Base-by-base conservation (phyloP, 768 basidiomycete species). In the Omphalotus guepiniiformis region DNA sequence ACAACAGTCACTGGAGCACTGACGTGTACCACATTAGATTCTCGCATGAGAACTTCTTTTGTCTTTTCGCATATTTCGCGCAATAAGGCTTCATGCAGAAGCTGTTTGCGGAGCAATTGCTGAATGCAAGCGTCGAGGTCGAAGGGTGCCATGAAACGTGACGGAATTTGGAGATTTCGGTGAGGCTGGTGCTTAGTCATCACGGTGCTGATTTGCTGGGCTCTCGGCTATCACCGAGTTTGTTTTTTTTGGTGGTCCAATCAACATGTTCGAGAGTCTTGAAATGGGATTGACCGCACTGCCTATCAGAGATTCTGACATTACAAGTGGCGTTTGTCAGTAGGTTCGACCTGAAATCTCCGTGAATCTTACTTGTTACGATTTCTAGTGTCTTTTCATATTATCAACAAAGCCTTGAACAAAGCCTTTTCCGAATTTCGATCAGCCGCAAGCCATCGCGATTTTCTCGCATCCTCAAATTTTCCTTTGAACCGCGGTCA, bases 61-160 rank as follows among this genome's bases (percentile, higher is more conserved):
- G 95, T 96, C 71, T 98, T 98, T 62, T 96, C 95, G 75, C 96
- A 98, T 79, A 99, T 97, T 75, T 99, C 95, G 42, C 93, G 85
- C 36, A 99, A 67, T 22, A 98, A 76, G 2, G 92, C 88, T 69
- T 98, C 95, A 58, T 94, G 94, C 4, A 99, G 74, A 12, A 99
- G 82, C 55, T 96, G 93, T 71, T 96, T 96, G 43, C 84, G 78
- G 27, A 92, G 79, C 47, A 95, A 74, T 59, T 93, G 89, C 58
- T 87, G 73, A 61, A 97, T 97, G 67, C 93, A 97, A 52, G 90
- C 91, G 75, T 97, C 93, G 63, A 97, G 85, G 76, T 97, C 91
- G 75, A 97, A 95, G 61, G 89, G 76, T 47, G 75, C 75, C 76
- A 78, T 78, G 61, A 63, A 58, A 51, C n/a, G n/a, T 16, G 55